phyloP scores from a whole-genome alignment of 164 flowering plant species.

The Chimonanthus praecox region DNA sequence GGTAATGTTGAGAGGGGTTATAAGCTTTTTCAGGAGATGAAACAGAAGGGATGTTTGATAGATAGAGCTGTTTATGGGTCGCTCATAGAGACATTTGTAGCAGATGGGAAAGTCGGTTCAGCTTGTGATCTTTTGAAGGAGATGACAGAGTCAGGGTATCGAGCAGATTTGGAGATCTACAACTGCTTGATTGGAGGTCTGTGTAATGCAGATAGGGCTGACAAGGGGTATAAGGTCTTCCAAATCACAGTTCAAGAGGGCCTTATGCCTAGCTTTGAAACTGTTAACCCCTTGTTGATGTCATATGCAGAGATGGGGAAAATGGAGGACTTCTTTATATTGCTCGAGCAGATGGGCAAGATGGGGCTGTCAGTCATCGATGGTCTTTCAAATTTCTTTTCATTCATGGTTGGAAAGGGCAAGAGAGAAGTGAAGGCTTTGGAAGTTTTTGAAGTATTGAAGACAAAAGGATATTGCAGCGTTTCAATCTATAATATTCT shows the following conservation, averaged over 20 bases:
- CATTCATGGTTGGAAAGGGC: constrained; percentile 39
- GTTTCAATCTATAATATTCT: constrained; percentile 62
- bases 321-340: constrained; percentile 48
- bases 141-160: constrained; percentile 69
- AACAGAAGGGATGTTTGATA: constrained; percentile 53
- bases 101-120: constrained; percentile 47
- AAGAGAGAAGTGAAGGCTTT: constrained; percentile 38
- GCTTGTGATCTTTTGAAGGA: constrained; percentile 79
- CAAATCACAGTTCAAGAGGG: constrained; percentile 53
- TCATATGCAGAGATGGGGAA: constrained; percentile 49
- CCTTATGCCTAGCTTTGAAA: constrained; percentile 59
- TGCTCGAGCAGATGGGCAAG: constrained; percentile 57
- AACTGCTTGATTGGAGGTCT: constrained; percentile 71
- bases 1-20: constrained; percentile 53
- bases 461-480: constrained; percentile 44
- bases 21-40: constrained; percentile 74
- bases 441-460: constrained; percentile 54
- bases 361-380: constrained; percentile 46
- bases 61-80: constrained; percentile 74
- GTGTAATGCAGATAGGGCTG: constrained; percentile 52
- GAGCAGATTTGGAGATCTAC: constrained; percentile 82
- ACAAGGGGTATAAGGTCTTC: constrained; percentile 73
- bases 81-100: constrained; percentile 71
- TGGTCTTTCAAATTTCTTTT: constrained; percentile 56
- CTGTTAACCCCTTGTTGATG: constrained; percentile 66